Evolutionary conservation across 2,329 filamentous ascomycete species (phyloP).

Genomic region (Clarireedia homoeocarpa): DNA sequence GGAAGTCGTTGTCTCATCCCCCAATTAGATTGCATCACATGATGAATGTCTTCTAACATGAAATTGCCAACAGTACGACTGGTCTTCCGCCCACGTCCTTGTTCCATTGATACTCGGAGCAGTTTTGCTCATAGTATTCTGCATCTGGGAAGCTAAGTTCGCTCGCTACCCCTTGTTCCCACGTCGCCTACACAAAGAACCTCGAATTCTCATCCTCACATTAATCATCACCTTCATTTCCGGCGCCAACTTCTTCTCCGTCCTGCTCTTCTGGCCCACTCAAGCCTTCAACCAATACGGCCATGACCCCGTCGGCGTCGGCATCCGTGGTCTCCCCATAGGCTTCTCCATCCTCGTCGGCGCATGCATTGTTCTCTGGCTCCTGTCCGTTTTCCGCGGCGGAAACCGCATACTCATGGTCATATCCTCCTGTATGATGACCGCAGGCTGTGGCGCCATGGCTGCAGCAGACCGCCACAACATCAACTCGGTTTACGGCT

Average conservation of each 20-base stretch:
- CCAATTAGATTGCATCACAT: constrained; percentile 10
- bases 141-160: constrained; percentile 45
- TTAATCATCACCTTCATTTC: constrained; percentile 52
- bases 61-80: constrained; percentile 47
- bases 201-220: constrained; percentile 43
- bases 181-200: constrained; percentile 47
- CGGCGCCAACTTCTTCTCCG: constrained; percentile 41
- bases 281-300: constrained; percentile 59
- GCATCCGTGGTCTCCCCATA: constrained; percentile 54
- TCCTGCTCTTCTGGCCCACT: constrained; percentile 49
- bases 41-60: constrained; percentile 32
- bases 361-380: constrained; percentile 48
- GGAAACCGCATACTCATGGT: constrained; percentile 53
- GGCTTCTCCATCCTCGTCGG: constrained; percentile 55
- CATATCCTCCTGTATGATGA: constrained; percentile 54
- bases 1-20: not conserved
- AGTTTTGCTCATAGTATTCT: constrained; percentile 39
- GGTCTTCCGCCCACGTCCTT: constrained; percentile 48
- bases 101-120: constrained; percentile 44
- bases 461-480: constrained; percentile 45
- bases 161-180: constrained; percentile 37
- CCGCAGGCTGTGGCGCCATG: constrained; percentile 48
- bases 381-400: constrained; percentile 52
- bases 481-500: constrained; percentile 44
- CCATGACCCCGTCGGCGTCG: constrained; percentile 55